phyloP scores from a whole-genome alignment of 768 basidiomycete genomes.

The Tulasnella sp. region DNA sequence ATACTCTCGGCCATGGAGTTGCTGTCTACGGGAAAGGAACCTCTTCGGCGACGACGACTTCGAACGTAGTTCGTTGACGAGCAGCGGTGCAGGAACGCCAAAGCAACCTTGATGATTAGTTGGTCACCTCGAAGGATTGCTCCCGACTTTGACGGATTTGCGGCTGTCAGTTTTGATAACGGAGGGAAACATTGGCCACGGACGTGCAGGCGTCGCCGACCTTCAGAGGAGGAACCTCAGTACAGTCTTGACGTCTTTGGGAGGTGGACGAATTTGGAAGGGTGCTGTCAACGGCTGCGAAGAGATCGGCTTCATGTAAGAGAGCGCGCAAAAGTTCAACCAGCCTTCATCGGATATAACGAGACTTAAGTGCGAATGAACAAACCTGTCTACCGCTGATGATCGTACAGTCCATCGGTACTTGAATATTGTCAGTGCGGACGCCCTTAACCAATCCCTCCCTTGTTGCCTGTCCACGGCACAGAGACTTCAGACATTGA shows the following conservation, averaged over 20 bases:
- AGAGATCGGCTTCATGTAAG: conserved; percentile 98
- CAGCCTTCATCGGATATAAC: neutral
- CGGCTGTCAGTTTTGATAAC: conserved; percentile 79
- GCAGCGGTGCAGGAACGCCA: conserved; percentile 93
- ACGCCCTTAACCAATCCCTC: conserved; percentile 77
- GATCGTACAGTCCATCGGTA: conserved; percentile 98
- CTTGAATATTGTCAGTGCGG: conserved; percentile 48
- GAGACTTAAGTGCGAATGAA: conserved; percentile 14
- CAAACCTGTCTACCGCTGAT: conserved; percentile 96
- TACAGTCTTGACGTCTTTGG: conserved; percentile 92
- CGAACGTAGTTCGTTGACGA: conserved; percentile 88
- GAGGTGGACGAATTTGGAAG: conserved; percentile 87
- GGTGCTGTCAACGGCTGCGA: conserved; percentile 80
- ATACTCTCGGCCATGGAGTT: conserved; percentile 63
- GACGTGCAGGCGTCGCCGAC: conserved; percentile 87
- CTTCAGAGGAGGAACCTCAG: conserved; percentile 63
- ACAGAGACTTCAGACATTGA: conserved; percentile 78
- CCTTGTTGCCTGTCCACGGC: conserved; percentile 87
- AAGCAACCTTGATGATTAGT: conserved; percentile 90
- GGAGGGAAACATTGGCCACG: conserved; percentile 83
- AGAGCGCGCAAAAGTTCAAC: conserved; percentile 37
- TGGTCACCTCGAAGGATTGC: conserved; percentile 65
- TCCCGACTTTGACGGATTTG: conserved; percentile 87
- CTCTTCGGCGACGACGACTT: conserved; percentile 79
- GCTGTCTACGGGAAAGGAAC: conserved; percentile 75